Percentiles rank a stretch among this genome's conserved stretches.
These are phyloP conservation scores for Aspergillus nanangensis DNA, from an alignment of 495 filamentous ascomycete species.

Conservation along the genomic window DNA sequence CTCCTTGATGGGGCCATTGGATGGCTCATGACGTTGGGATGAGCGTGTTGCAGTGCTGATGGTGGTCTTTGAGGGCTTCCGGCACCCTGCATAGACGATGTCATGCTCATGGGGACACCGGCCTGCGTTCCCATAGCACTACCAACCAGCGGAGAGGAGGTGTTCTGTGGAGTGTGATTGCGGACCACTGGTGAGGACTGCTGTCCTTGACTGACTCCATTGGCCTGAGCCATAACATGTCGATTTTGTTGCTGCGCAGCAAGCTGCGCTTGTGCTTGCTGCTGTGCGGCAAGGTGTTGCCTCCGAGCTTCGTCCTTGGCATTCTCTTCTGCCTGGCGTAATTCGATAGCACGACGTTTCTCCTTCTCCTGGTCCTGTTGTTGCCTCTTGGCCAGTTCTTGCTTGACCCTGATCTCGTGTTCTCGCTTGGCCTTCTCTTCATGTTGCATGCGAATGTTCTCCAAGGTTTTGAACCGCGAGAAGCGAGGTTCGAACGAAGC, in stretches of 20 bases:
- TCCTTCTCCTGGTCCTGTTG: constrained; percentile 45
- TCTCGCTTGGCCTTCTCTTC: constrained; percentile 64
- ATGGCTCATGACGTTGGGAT: constrained; percentile 60
- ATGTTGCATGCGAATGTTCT: constrained; percentile 73
- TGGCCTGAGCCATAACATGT: constrained; percentile 47
- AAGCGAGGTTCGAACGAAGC: constrained; percentile 79
- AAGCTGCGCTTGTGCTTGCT: constrained; percentile 50
- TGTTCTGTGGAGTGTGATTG: constrained; percentile 72
- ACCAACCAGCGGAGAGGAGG: constrained; percentile 71
- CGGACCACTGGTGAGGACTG: constrained; percentile 76
- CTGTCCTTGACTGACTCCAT: constrained; percentile 62
- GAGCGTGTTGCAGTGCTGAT: constrained; percentile 70
- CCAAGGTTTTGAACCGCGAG: constrained; percentile 84
- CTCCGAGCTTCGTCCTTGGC: constrained; percentile 42
- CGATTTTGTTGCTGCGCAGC: constrained; percentile 43
- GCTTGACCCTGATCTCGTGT: constrained; percentile 59
- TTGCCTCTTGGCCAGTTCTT: constrained; percentile 42
- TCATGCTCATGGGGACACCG: constrained; percentile 72
- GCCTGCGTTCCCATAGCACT: constrained; percentile 45
- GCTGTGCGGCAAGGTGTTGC: constrained; percentile 40
- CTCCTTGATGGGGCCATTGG: constrained; percentile 75
- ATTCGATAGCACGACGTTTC: constrained; percentile 34
- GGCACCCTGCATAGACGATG: constrained; percentile 68
- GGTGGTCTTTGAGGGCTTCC: constrained; percentile 72
- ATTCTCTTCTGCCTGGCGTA: constrained; percentile 46